These are phyloP conservation scores for Fibroporia radiculosa DNA, from an alignment of 768 basidiomycete species.

Conservation along the genomic window DNA sequence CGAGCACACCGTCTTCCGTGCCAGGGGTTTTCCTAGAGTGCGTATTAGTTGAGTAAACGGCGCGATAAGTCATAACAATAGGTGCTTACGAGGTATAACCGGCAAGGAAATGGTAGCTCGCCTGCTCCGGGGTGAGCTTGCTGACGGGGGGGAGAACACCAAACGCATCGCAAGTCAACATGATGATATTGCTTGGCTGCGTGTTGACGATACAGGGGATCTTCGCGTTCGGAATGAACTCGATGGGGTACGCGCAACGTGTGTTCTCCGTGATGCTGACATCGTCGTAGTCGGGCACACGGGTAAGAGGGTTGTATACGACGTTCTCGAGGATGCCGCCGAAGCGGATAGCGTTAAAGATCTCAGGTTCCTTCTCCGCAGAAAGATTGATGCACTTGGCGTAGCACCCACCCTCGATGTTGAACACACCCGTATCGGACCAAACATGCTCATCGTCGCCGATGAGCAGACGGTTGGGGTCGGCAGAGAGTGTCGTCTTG, in stretches of 20 bases:
- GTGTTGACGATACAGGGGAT: slow-evolving; percentile 84
- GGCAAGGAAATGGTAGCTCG: slow-evolving; percentile 95
- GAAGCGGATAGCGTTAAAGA: slow-evolving; percentile 89
- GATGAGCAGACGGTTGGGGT: slow-evolving; percentile 88
- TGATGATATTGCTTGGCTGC: slow-evolving; percentile 92
- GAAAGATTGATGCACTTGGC: slow-evolving; percentile 98
- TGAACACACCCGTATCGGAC: slow-evolving; percentile 98
- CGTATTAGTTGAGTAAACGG: slow-evolving; percentile 1
- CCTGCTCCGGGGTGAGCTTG: slow-evolving; percentile 88
- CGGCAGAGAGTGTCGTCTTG: slow-evolving; percentile 97
- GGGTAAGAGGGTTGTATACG: slow-evolving; percentile 82
- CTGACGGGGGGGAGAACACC: slow-evolving; percentile 96
- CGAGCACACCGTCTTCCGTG: slow-evolving; percentile 95
- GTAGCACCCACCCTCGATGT: slow-evolving; percentile 99
- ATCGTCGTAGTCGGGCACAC: slow-evolving; percentile 92
- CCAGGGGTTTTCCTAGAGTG: slow-evolving; percentile 84
- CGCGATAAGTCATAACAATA: not conserved
- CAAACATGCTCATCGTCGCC: slow-evolving; percentile 99
- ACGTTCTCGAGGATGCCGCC: slow-evolving; percentile 99
- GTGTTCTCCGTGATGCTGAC: slow-evolving; percentile 98
- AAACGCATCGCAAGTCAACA: slow-evolving; percentile 97
- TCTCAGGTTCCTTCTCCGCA: slow-evolving; percentile 96
- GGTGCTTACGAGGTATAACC: slow-evolving; percentile 83
- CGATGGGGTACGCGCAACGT: slow-evolving; percentile 98
- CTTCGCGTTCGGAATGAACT: slow-evolving; percentile 91